Conservation (phyloP, 176 grass and related monocot genomes). For the Thinopyrum elongatum region DNA sequence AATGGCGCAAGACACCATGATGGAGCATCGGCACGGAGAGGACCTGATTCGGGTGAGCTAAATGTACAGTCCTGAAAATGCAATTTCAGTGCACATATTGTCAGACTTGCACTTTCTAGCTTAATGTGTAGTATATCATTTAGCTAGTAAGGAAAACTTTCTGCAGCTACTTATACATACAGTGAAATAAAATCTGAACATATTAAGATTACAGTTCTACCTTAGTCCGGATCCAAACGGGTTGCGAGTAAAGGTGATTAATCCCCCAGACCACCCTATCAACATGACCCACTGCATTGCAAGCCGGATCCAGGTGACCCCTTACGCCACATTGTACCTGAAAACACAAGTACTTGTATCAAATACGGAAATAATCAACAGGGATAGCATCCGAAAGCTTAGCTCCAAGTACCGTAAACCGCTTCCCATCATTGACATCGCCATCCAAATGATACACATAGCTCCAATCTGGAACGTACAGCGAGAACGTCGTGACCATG, state of each 20-base stretch:
- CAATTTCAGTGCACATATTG: not conserved
- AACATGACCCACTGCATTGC: slow-evolving; percentile 66
- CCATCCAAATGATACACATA: slow-evolving; percentile 43
- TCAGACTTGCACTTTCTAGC: not conserved
- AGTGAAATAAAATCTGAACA: not conserved
- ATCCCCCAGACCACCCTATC: slow-evolving; percentile 67
- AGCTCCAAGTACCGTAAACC: slow-evolving; percentile 38
- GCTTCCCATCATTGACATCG: slow-evolving; percentile 52
- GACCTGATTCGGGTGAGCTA: slow-evolving; percentile 48
- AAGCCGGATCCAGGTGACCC: slow-evolving; percentile 54
- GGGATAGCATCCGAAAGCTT: not conserved
- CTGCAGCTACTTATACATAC: not conserved
- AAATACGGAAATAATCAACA: not conserved
- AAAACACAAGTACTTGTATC: slow-evolving; percentile 19
- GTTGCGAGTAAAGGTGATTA: slow-evolving; percentile 61
- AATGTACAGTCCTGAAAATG: slow-evolving; percentile 44
- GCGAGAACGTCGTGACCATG: slow-evolving; percentile 47
- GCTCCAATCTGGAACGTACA: slow-evolving; percentile 63
- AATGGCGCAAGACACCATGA: slow-evolving; percentile 66
- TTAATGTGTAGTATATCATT: not conserved
- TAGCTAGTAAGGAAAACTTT: not conserved
- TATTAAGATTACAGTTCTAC: not conserved
- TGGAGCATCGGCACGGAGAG: slow-evolving; percentile 48
- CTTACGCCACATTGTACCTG: slow-evolving; percentile 61
- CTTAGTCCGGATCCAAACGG: slow-evolving; percentile 72